Percentiles rank a stretch among this genome's conserved stretches.
These are phyloP conservation scores for Kingdonia uniflora DNA, from an alignment of 164 flowering plant species.

Conservation along the genomic window DNA sequence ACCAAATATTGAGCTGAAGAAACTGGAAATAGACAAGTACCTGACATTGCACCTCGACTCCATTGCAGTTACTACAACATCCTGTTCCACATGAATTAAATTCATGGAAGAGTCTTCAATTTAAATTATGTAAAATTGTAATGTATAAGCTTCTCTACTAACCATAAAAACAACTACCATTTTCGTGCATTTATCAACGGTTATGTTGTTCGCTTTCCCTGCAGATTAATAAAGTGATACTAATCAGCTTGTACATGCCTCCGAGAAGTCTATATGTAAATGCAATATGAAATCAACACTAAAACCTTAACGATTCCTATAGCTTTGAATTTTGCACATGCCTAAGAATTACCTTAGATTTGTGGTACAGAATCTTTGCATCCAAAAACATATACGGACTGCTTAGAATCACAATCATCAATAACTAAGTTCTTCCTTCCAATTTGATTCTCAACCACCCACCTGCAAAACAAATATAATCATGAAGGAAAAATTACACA, in stretches of 20 bases:
- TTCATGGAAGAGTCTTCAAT: too few species aligned
- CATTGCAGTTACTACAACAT: conserved; percentile 89
- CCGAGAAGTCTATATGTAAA: background rate
- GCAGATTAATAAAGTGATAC: conserved; percentile 19
- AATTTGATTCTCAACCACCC: conserved; percentile 98
- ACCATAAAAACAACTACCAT: conserved; percentile 88
- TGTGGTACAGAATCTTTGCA: conserved; percentile 95
- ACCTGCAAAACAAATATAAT: conserved; percentile 38
- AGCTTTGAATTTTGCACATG: background rate
- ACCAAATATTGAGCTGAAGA: background rate
- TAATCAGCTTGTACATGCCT: conserved; percentile 6
- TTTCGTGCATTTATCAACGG: conserved; percentile 89
- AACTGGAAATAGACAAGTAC: conserved; percentile 21
- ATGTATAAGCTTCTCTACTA: conserved; percentile 20
- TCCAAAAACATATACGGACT: conserved; percentile 82
- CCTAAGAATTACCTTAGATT: conserved; percentile 52
- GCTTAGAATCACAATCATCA: conserved; percentile 92
- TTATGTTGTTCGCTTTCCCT: conserved; percentile 97
- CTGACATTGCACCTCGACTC: conserved; percentile 97
- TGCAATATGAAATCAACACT: background rate
- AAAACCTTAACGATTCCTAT: background rate
- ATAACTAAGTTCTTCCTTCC: conserved; percentile 75
- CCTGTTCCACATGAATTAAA: conserved; percentile 35
- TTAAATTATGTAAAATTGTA: too few species aligned
- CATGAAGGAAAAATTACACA: too few species aligned